phyloP scores from a whole-genome alignment of 148 eudicot genomes.

The Rheum nobile region DNA sequence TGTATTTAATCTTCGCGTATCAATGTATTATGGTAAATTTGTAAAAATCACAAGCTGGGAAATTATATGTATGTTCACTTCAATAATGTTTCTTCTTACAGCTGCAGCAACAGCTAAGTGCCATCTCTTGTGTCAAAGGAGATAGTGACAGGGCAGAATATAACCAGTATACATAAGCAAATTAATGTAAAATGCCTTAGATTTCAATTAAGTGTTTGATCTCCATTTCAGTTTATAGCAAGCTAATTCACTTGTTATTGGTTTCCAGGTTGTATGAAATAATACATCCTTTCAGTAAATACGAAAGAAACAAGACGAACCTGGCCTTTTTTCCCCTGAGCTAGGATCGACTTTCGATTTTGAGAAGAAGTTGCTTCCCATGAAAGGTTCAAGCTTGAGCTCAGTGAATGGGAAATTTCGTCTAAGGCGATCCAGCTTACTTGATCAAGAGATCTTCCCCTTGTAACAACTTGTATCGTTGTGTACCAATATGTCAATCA shows the following conservation, averaged over 20 bases:
- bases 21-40: not conserved
- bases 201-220: not conserved
- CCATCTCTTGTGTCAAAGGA: slow-evolving; percentile 32
- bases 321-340: not conserved
- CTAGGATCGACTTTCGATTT: not conserved
- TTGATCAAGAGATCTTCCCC: no score
- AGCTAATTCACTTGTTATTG: not conserved
- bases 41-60: no score
- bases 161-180: not conserved
- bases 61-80: no score
- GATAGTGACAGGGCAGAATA: slow-evolving; percentile 29
- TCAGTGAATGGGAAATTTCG: not conserved
- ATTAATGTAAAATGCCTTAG: not conserved
- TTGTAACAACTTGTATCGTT: no score
- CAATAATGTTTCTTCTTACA: slow-evolving; percentile 9
- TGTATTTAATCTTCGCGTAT: not conserved
- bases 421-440: no score
- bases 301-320: not conserved
- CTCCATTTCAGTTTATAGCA: not conserved
- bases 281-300: not conserved
- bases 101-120: slow-evolving; percentile 62
- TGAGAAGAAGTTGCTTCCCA: not conserved
- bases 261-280: not conserved
- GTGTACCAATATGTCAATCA: not conserved
- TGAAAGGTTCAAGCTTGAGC: not conserved